Percentiles rank a stretch among this genome's conserved stretches.
Evolutionary conservation across 371 early-diverging fungal genomes (phyloP).

Genomic region (Sporodiniella umbellata): DNA sequence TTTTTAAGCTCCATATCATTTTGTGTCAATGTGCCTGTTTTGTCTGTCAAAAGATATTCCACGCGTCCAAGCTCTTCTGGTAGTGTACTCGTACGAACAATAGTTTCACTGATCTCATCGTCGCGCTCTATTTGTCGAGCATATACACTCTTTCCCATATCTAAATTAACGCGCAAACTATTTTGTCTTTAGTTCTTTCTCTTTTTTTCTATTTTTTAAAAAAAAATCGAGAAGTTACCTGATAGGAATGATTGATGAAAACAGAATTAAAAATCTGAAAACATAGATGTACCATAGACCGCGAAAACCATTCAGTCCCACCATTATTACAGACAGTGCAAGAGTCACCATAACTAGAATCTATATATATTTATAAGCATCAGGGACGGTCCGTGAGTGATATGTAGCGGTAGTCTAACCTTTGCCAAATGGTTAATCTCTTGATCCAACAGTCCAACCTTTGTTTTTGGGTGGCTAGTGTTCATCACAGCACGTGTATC

Average conservation of each 20-base stretch:
- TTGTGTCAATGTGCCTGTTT: slow-evolving; percentile 99
- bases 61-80: slow-evolving; percentile 99
- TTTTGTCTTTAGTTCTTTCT: not conserved
- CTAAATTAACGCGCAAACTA: slow-evolving; percentile 94
- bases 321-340: slow-evolving; percentile 81
- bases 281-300: slow-evolving; percentile 90
- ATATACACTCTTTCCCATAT: slow-evolving; percentile 96
- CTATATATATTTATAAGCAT: too few relatives aligned
- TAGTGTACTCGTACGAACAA: slow-evolving; percentile 94
- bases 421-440: slow-evolving; percentile 95
- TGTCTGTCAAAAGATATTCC: slow-evolving; percentile 96
- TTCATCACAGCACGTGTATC: slow-evolving; percentile 99
- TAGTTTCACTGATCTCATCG: slow-evolving; percentile 76
- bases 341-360: slow-evolving; percentile 85
- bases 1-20: slow-evolving; percentile 99
- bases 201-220: not conserved
- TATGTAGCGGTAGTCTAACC: too few relatives aligned
- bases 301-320: slow-evolving; percentile 86
- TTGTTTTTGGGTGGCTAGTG: slow-evolving; percentile 92
- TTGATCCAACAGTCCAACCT: slow-evolving; percentile 92
- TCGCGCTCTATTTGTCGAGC: slow-evolving; percentile 83
- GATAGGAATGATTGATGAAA: slow-evolving; percentile 98
- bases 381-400: not conserved
- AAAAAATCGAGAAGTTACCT: too few relatives aligned
- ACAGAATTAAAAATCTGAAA: slow-evolving; percentile 95